A percentile compares a stretch with the other conserved stretches of the same genome.
These are phyloP conservation scores for Sparassis latifolia DNA, from an alignment of 1,284 basidiomycete genomes.

Conservation along the genomic window DNA sequence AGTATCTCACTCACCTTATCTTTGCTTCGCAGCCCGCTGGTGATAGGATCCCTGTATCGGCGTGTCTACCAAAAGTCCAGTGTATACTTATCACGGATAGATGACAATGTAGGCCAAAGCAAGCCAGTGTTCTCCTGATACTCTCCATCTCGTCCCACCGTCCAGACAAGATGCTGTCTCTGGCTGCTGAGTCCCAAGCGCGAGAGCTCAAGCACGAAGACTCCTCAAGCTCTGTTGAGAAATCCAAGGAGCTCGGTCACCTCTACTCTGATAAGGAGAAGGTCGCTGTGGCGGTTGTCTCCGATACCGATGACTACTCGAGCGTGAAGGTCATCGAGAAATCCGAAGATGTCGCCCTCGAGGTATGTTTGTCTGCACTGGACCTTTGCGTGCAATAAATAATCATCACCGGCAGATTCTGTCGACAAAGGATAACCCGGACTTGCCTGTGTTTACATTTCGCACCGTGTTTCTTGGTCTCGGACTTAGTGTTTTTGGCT, in stretches of 20 bases:
- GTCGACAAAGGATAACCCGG: slow-evolving; percentile 47
- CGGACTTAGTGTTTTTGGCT: slow-evolving; percentile 55
- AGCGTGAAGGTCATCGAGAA: slow-evolving; percentile 31
- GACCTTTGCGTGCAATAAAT: background rate
- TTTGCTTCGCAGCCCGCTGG: background rate
- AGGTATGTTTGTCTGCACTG: slow-evolving; percentile 24
- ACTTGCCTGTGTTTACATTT: slow-evolving; percentile 52
- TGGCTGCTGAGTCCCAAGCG: background rate
- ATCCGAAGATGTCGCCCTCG: slow-evolving; percentile 39
- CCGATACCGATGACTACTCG: slow-evolving; percentile 11
- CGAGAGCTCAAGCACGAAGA: slow-evolving; percentile 11
- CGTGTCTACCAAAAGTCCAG: background rate
- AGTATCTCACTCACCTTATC: background rate
- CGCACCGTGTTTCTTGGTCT: slow-evolving; percentile 53
- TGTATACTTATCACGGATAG: background rate
- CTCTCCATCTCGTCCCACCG: background rate
- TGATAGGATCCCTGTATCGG: background rate
- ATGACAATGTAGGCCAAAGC: background rate
- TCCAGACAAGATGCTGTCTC: background rate
- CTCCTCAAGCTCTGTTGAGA: slow-evolving; percentile 13
- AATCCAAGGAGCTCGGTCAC: slow-evolving; percentile 1
- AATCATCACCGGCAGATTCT: slow-evolving; percentile 31
- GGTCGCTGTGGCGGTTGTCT: slow-evolving; percentile 15
- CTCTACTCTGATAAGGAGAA: slow-evolving; percentile 14
- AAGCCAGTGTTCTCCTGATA: background rate